A percentile compares a stretch with the other conserved stretches of the same genome.
Evolutionary conservation across 352 stramenopile genomes (phyloP).

Genomic region (Globisporangium polare): DNA sequence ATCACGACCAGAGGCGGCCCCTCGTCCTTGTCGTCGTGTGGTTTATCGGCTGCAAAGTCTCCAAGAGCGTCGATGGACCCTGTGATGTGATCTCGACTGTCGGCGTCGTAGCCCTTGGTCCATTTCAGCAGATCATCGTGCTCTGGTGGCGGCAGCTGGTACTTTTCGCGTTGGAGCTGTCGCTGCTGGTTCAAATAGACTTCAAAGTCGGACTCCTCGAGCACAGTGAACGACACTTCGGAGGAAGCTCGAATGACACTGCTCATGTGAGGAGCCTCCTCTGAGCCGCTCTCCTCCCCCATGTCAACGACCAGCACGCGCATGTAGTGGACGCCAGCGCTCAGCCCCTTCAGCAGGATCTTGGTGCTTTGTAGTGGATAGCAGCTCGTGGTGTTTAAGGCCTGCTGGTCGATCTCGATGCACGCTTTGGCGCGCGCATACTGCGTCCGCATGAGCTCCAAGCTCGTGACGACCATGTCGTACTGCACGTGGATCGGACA

Average conservation of each 20-base stretch:
- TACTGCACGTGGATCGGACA: background rate
- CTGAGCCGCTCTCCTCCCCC: no score
- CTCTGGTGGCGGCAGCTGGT: background rate
- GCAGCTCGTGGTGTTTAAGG: background rate
- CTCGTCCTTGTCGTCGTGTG: background rate
- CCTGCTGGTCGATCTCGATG: background rate
- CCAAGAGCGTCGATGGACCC: no score
- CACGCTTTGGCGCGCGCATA: background rate
- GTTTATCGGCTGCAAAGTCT: no score
- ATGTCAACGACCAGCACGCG: slow-evolving; percentile 3
- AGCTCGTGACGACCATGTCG: background rate
- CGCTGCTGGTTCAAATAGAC: background rate
- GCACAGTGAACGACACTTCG: background rate
- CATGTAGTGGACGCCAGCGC: background rate
- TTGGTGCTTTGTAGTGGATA: background rate
- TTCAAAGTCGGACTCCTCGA: slow-evolving; percentile 1
- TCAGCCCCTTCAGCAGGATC: background rate
- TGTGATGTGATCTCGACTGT: no score
- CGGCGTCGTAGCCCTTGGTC: background rate
- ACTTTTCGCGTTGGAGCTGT: background rate
- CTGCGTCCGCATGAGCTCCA: background rate
- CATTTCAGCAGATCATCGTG: slow-evolving; percentile 7
- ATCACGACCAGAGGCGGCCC: slow-evolving; percentile 24
- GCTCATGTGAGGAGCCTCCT: background rate
- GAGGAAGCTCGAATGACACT: background rate